These are phyloP conservation scores for Septoria petroselini DNA, from an alignment of 2,329 filamentous ascomycete genomes.

Conservation along the genomic window DNA sequence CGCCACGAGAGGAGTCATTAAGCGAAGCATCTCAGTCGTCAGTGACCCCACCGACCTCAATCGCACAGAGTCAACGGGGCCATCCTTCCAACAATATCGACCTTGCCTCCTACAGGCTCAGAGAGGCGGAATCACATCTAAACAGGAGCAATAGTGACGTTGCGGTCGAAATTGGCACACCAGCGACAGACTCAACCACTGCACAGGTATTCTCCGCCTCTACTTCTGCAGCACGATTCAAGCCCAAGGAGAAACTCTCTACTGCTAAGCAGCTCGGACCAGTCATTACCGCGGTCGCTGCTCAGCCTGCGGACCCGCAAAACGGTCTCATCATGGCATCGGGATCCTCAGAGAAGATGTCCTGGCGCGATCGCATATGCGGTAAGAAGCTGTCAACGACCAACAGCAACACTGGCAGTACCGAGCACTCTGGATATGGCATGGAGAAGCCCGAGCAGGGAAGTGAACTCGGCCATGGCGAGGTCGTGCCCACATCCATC, in stretches of 20 bases:
- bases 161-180: no score
- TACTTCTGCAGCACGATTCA: no score
- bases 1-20: constrained; percentile 18
- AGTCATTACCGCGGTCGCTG: background rate
- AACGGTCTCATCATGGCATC: constrained; percentile 7
- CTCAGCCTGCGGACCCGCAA: background rate
- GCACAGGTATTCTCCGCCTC: no score
- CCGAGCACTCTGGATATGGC: constrained; percentile 3
- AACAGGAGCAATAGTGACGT: no score
- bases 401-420: constrained; percentile 7
- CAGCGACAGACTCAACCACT: no score
- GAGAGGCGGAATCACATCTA: no score
- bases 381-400: constrained; percentile 7
- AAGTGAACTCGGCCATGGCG: constrained; percentile 6
- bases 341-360: constrained; percentile 26
- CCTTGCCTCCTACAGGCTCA: no score
- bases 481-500: constrained; percentile 6
- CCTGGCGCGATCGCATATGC: constrained; percentile 27
- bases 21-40: background rate
- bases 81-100: background rate
- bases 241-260: no score
- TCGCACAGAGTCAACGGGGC: background rate
- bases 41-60: background rate
- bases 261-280: background rate
- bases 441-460: constrained; percentile 4